These are phyloP conservation scores for Dryas alaskensis DNA, from an alignment of 306 rosid genomes.

Conservation along the genomic window DNA sequence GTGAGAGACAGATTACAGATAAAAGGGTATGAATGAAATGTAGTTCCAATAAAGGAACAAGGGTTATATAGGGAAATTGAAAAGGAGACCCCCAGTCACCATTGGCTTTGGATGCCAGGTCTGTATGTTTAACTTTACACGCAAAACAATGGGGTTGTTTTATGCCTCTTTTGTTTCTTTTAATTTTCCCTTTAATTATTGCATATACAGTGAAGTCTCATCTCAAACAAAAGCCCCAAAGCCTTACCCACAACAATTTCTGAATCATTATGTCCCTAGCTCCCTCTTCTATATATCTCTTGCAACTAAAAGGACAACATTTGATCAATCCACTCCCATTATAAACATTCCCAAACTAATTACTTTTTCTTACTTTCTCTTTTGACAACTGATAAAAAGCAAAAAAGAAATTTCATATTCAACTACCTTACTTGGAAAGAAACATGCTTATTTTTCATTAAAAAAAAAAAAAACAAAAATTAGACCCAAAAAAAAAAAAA, in stretches of 20 bases:
- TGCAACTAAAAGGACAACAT: background rate
- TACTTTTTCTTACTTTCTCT: background rate
- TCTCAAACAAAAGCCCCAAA: conserved; percentile 16
- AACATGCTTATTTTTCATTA: background rate
- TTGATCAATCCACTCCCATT: background rate
- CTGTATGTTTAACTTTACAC: conserved; percentile 60
- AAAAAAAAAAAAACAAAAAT: background rate
- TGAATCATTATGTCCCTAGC: conserved; percentile 3
- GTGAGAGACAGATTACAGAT: background rate
- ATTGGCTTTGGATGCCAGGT: conserved; percentile 55
- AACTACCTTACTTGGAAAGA: background rate
- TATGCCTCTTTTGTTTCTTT: conserved; percentile 9
- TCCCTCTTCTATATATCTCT: background rate
- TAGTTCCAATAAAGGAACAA: conserved; percentile 19
- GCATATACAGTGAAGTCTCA: conserved; percentile 34
- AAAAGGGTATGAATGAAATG: conserved; percentile 30
- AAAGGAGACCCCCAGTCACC: conserved; percentile 42
- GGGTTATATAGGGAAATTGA: conserved; percentile 41
- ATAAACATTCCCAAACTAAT: background rate
- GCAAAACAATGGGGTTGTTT: conserved; percentile 47
- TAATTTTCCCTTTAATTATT: conserved; percentile 41
- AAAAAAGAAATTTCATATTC: conserved; percentile 4
- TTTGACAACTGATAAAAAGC: background rate
- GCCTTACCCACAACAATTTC: conserved; percentile 18
- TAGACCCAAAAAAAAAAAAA: background rate